Evolutionary conservation across 306 rosid species (phyloP).

Genomic region (Ochetophila trinervis): DNA sequence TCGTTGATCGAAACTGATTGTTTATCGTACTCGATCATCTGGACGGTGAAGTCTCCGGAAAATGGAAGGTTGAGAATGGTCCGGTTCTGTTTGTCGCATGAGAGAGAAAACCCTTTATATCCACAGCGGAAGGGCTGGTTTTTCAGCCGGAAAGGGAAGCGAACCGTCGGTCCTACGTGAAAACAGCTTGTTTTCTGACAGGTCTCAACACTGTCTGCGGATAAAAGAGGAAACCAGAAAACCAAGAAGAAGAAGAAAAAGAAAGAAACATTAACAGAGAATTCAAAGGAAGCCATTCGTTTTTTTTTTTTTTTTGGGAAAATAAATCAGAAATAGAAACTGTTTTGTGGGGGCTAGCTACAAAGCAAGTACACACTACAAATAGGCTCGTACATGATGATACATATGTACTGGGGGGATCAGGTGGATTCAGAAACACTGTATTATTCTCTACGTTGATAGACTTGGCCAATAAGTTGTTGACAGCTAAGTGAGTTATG

Average conservation of each 20-base stretch:
- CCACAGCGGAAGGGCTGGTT: background rate
- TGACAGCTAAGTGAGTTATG: background rate
- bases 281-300: constrained; percentile 6
- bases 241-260: background rate
- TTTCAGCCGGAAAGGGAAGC: constrained; percentile 22
- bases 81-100: constrained; percentile 4
- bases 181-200: constrained; percentile 9
- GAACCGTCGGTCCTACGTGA: background rate
- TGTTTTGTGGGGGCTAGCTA: too few species aligned
- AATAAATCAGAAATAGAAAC: too few species aligned
- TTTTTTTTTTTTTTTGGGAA: too few species aligned
- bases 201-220: background rate
- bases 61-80: constrained; percentile 1
- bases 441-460: background rate
- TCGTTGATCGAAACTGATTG: constrained; percentile 15
- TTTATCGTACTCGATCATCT: background rate
- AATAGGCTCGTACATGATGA: too few species aligned
- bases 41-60: constrained; percentile 9
- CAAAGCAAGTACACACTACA: too few species aligned
- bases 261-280: background rate
- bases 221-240: background rate
- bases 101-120: constrained; percentile 4
- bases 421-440: background rate
- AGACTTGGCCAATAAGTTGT: background rate
- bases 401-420: too few species aligned